A percentile compares a stretch with the other conserved stretches of the same genome.
phyloP scores from a whole-genome alignment of 2,329 filamentous ascomycete genomes.

The Emericellopsis atlantica region DNA sequence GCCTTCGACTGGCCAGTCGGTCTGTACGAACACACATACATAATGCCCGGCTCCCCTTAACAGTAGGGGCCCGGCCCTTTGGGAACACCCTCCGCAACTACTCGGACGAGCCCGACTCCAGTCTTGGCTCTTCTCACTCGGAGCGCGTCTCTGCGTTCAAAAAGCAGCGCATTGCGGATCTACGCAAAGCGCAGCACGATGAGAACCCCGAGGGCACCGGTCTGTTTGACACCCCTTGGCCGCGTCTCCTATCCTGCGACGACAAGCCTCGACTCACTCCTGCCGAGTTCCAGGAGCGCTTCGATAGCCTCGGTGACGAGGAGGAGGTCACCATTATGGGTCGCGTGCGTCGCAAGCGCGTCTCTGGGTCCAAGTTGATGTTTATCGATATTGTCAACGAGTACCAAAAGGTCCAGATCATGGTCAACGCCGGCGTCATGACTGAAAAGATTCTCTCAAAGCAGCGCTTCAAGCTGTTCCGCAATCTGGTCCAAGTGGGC shows the following conservation, averaged over 20 bases:
- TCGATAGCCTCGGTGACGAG: slow-evolving; percentile 10
- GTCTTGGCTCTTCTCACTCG: too few species aligned
- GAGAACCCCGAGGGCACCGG: background rate
- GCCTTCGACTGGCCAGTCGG: slow-evolving; percentile 21
- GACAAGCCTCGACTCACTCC: slow-evolving; percentile 7
- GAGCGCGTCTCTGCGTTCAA: slow-evolving; percentile 1
- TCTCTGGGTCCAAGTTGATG: slow-evolving; percentile 63
- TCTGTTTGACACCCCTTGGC: too few species aligned
- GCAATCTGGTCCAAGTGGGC: slow-evolving; percentile 59
- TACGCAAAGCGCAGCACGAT: background rate
- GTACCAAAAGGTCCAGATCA: slow-evolving; percentile 59
- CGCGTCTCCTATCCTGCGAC: too few species aligned
- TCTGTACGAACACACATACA: slow-evolving; percentile 4
- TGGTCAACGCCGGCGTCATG: slow-evolving; percentile 42
- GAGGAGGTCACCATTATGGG: slow-evolving; percentile 31
- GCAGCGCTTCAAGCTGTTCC: slow-evolving; percentile 42
- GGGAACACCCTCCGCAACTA: too few species aligned
- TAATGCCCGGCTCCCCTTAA: too few species aligned
- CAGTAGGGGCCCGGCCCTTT: too few species aligned
- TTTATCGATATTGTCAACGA: slow-evolving; percentile 75
- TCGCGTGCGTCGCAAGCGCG: slow-evolving; percentile 60
- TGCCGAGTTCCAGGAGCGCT: slow-evolving; percentile 19
- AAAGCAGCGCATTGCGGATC: slow-evolving; percentile 5
- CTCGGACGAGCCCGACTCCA: too few species aligned
- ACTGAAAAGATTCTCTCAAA: slow-evolving; percentile 4